phyloP scores from a whole-genome alignment of 2,329 filamentous ascomycete species.

The Paracamarosporium sp. region DNA sequence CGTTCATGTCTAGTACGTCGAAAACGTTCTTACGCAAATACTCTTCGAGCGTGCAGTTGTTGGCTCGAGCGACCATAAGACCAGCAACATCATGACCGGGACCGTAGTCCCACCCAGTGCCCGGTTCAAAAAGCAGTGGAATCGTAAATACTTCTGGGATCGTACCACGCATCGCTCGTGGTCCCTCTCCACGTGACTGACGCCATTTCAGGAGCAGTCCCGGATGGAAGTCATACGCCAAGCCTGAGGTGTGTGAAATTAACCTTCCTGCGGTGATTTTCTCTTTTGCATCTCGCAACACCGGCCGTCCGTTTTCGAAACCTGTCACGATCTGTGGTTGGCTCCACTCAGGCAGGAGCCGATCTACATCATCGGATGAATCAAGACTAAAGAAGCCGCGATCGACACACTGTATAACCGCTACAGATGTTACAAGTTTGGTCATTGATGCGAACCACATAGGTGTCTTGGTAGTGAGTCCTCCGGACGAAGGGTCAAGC shows the following conservation, averaged over 20 bases:
- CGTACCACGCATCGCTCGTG: constrained; percentile 11
- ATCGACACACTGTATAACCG: constrained; percentile 38
- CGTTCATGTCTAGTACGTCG: constrained; percentile 26
- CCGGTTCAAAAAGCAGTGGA: constrained; percentile 36
- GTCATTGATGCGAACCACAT: constrained; percentile 40
- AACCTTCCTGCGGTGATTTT: constrained; percentile 28
- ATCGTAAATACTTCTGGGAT: constrained; percentile 18
- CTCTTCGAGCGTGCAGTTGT: constrained; percentile 23
- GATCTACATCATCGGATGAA: constrained; percentile 25
- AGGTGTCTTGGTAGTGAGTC: constrained; percentile 25
- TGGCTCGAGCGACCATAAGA: constrained; percentile 30
- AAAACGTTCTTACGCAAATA: constrained; percentile 35
- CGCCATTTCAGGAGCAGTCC: constrained; percentile 12
- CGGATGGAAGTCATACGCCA: constrained; percentile 29
- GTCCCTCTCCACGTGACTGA: constrained; percentile 13
- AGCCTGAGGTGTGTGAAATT: constrained; percentile 34
- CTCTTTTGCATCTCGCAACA: constrained; percentile 21
- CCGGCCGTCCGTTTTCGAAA: constrained; percentile 16
- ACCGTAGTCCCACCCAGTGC: constrained; percentile 28
- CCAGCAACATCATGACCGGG: constrained; percentile 30
- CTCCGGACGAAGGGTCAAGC: constrained; percentile 18
- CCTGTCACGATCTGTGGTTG: constrained; percentile 25
- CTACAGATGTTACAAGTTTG: constrained; percentile 28
- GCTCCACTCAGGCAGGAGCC: constrained; percentile 33
- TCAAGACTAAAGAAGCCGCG: constrained; percentile 33